Base-by-base conservation (phyloP, 2,329 filamentous ascomycete genomes). In the Cytospora chrysosperma region DNA sequence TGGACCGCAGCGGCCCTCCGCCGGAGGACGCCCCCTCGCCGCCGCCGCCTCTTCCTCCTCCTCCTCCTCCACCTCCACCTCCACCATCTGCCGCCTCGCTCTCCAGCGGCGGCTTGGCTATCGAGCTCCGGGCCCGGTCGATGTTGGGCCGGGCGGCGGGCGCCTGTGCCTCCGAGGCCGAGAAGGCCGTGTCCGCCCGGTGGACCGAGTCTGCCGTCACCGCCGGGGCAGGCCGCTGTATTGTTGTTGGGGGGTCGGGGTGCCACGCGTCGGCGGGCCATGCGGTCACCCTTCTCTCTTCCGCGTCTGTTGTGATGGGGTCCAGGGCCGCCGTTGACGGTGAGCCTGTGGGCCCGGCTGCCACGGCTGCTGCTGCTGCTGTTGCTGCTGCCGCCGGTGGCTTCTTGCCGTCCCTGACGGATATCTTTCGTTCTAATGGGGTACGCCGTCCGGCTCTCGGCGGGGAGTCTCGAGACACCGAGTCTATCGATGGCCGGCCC, bases 1-100 rank as follows among this genome's bases (percentile, higher is more conserved):
- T 92, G 27, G 90, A 93, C 34, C 85, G 83, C 69, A 90, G 81
- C 32, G 32, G 32, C 15, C 32, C 32, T 15, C 32, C 62, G 52
- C 65, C 59, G 24, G 64, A 40, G 26, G 59, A 57, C 30, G 47
- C 53, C 30, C 26, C 58, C 24, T 34, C 59, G 19, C n/a, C 40
- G 40, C 40, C 40, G 66, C 50, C 59, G 24, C 40, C 40, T 8
- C 40, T 34, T 64, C 32, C 32, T 4, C 32, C 13, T 63, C 19
- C 65, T 61, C 8, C 62, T n/a, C 40, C 40, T 8, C 40, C 40
- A 64, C 32, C 32, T 4, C 32, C 13, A 62, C 19, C 65, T 61
- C 8, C 62, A 52, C 65, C 59, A 9, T 62, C 27, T 65, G 57
- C 65, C 57, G 26, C 65, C 54, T 17, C 67, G 73, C 57, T 40